Evolutionary conservation across 1,284 basidiomycete species (phyloP), one percentile per base, ranked within the genome.

Genomic region (Vanrija sp.): DNA sequence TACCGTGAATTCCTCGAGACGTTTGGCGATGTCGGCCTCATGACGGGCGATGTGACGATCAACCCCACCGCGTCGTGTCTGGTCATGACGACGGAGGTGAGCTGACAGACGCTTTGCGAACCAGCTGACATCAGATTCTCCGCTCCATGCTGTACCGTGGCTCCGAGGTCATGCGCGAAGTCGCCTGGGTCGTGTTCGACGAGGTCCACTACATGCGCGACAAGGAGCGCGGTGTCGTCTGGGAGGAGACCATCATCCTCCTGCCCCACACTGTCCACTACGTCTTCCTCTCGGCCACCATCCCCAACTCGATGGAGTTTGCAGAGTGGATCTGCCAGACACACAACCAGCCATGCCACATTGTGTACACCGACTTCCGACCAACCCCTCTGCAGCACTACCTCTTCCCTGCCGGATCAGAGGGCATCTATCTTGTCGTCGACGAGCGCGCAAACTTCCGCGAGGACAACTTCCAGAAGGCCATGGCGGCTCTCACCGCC

Each of bases 171-270:
- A 97, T 98, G 91, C 89, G 96, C 60, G 96, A 99, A 80, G 95
- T 99, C 15, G 95, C 94, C 0, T 99, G 96, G 96, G 95, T 98
- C 60, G 85, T 99, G 58, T 99, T 98, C 73, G 96, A 99, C 74
- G 96, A 99, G 78, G 97, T 99, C 60, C 96, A 99, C 76, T 99
- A 98, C 79, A 98, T 98, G 96, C 88, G 96, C 62, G 96, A 98
- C 81, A 93, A 94, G 75, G 77, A 83, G 66, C 79, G 83, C 52
- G 82, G 83, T 58, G 83, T 84, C 23, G 82, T 84, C 15, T 83
- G 82, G 96, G 82, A 84, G 69, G 83, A 84, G 66, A 98, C 96
- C 0, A 97, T 98, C 73, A 98, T 98, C 65, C 84, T 99, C 0
- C 84, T 99, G 8, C 95, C 96, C 4, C 91, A 97, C 74, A 87